Conservation (phyloP, 805 yeast genomes). For the Metschnikowia shivogae region DNA sequence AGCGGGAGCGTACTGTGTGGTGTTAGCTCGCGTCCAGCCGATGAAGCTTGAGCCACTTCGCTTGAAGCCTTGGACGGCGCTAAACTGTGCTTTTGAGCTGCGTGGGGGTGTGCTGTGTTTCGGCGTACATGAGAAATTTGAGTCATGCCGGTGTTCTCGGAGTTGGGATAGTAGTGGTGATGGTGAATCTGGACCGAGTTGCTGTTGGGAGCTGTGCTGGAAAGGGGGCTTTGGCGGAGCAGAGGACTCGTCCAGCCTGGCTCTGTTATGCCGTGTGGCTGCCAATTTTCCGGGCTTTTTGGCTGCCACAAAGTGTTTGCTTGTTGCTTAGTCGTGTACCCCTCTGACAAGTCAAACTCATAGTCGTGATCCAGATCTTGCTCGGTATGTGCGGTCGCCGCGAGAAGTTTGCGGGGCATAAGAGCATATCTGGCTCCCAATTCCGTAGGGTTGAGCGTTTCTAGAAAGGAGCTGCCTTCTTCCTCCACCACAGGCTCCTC, state of each 20-base stretch:
- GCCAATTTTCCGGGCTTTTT: not conserved
- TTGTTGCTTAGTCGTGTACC: not conserved
- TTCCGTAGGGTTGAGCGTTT: conserved; percentile 35
- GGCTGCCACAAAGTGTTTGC: not conserved
- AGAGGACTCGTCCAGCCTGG: not conserved
- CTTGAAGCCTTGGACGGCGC: not conserved
- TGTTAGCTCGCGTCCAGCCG: not conserved
- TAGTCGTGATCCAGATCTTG: conserved; percentile 16
- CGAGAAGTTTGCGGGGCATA: conserved; percentile 27
- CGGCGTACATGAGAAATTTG: too few species aligned
- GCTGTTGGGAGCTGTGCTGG: not conserved
- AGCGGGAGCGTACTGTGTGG: conserved; percentile 38
- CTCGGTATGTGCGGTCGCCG: conserved; percentile 9
- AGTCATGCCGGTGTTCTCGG: too few species aligned
- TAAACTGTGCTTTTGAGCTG: too few species aligned
- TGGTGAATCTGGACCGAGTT: conserved; percentile 36
- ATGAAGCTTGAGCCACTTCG: not conserved
- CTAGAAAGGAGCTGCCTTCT: conserved; percentile 10
- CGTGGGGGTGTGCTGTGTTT: too few species aligned
- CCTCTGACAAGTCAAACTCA: conserved; percentile 24
- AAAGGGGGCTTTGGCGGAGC: not conserved
- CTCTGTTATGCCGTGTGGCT: not conserved
- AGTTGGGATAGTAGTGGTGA: conserved; percentile 39
- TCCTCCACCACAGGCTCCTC: conserved; percentile 1
- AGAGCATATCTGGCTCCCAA: conserved; percentile 40